Base-by-base conservation (phyloP, 345 rosid genomes). In the Lumnitzera littorea region DNA sequence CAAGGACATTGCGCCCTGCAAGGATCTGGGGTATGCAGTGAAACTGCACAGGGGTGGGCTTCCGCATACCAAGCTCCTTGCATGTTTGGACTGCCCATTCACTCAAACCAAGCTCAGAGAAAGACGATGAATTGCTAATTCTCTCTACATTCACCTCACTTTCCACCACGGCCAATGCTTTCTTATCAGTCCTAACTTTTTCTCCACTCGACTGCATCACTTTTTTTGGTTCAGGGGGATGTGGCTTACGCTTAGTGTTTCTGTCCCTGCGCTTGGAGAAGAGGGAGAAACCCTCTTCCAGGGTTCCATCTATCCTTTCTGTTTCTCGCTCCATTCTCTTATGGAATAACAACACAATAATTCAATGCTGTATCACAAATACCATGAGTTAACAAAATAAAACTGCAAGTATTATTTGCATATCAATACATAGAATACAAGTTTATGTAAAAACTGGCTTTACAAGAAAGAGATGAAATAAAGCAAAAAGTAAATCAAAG, bases 51-150 rank as follows among this genome's bases (percentile, higher is more conserved):
- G 95, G 83, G 12, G 97, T 90, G 1, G 99, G 95, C 20, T 64
- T 68, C 59, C 71, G 80, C 92, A 94, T 86, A 2, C 92, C 90
- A 36, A 94, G 81, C 78, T 84, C 99, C 62, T 80, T 90, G 83
- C 95, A 90, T 23, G 97, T 88, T 15, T 80, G 75, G 46, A 80
- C 72, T 0, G 90, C 91, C 97, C 96, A 94, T 48, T 88, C 95
- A 11, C 87, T 77, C 15, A 94, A 84, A 16, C 97, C 95, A 15
- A 90, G 78, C 10, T 68, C 82, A n/a, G 80, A 72, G 61, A 94
- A 92, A 25, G 29, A 66, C 49, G 2, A 63, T 2, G 50, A 55
- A 50, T 36, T 61, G 43, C 43, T 36, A 36, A 36, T 36, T 36
- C 43, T 36, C 43, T 9, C 43, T 36, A 5, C 43, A 36, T 36